Base-by-base conservation (phyloP, 2,329 filamentous ascomycete species). In the Mycosphaerelloides madeirae region DNA sequence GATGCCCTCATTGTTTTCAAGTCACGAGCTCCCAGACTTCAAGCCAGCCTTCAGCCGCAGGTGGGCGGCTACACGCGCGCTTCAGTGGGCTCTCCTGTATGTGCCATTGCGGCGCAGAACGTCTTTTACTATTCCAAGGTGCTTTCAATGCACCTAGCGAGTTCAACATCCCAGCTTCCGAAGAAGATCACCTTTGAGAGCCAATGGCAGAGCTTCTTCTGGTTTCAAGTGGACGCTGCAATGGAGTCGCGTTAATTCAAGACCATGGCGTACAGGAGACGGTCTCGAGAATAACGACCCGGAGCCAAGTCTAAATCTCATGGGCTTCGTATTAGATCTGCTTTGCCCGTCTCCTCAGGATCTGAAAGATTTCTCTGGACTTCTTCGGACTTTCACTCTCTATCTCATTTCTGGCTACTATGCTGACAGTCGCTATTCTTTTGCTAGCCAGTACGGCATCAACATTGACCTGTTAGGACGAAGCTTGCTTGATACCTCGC, bases 71-170 rank as follows among this genome's bases (percentile, higher is more conserved):
- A 36, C 39, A 38, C 37, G 15, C 25, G 20, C 22, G 19, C 34
- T 31, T 39, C 16, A 41, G 8, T 44, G 46, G 46, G 35, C 13
- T 38, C n/a, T 19, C 28, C 12, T 12, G 9, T 11, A 16, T 37
- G 32, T 29, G 19, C 25, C 20, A 25, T 28, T 41, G 38, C 38
- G 44, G 44, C 35, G 31, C 44, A 43, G 44, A 28, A 19, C n/a
- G 22, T 31, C 6, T 12, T 32, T 32, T 16, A 32, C 15, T 14
- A n/a, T 32, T 32, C 15, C 31, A 12, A 32, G 31, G 13, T n/a
- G 6, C 5, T 32, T 12, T n/a, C 13, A 14, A 32, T 32, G 13
- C 31, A n/a, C 31, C 13, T 32, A 5, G 13, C 5, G 13, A n/a
- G 6, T 12, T 32, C 8, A 16, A 5, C 13, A n/a, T 32, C 6